Conservation (phyloP, 2,329 filamentous ascomycete species). For the Nectriaceae sp. region DNA sequence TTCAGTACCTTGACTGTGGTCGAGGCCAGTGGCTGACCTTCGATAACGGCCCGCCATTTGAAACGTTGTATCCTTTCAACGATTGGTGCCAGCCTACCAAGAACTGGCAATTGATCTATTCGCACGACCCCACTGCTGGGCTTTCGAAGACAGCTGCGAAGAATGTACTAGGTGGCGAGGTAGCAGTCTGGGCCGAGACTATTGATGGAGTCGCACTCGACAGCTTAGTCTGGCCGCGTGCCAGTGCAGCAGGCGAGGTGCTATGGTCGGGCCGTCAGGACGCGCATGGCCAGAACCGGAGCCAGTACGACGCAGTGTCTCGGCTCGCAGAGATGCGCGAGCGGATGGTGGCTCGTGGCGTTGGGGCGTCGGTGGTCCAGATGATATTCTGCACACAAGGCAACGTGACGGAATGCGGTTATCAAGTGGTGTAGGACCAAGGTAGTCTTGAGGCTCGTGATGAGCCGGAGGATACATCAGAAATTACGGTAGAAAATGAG, state of each 20-base stretch:
- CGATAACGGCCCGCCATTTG: slow-evolving; percentile 53
- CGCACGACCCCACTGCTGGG: slow-evolving; percentile 70
- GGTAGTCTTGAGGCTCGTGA: no score
- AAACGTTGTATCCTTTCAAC: slow-evolving; percentile 65
- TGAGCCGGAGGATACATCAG: no score
- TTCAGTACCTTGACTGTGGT: slow-evolving; percentile 79
- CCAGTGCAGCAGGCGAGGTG: slow-evolving; percentile 73
- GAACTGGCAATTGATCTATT: slow-evolving; percentile 81
- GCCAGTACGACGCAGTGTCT: slow-evolving; percentile 68
- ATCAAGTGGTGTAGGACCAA: not conserved
- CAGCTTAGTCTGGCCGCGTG: slow-evolving; percentile 75
- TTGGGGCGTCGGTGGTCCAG: slow-evolving; percentile 65
- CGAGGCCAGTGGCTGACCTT: slow-evolving; percentile 79
- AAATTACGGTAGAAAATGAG: no score
- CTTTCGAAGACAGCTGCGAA: slow-evolving; percentile 63
- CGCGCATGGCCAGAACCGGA: slow-evolving; percentile 66
- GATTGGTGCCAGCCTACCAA: slow-evolving; percentile 83
- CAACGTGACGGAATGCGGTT: slow-evolving; percentile 27
- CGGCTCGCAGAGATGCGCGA: slow-evolving; percentile 76
- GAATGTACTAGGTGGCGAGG: slow-evolving; percentile 79
- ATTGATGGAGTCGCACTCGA: slow-evolving; percentile 75
- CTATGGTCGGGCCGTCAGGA: slow-evolving; percentile 77
- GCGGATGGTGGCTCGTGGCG: slow-evolving; percentile 68
- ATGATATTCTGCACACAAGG: slow-evolving; percentile 55
- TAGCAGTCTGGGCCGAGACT: slow-evolving; percentile 82